Evolutionary conservation across 306 rosid species (phyloP).

Genomic region (Pterocarpus macrocarpus): DNA sequence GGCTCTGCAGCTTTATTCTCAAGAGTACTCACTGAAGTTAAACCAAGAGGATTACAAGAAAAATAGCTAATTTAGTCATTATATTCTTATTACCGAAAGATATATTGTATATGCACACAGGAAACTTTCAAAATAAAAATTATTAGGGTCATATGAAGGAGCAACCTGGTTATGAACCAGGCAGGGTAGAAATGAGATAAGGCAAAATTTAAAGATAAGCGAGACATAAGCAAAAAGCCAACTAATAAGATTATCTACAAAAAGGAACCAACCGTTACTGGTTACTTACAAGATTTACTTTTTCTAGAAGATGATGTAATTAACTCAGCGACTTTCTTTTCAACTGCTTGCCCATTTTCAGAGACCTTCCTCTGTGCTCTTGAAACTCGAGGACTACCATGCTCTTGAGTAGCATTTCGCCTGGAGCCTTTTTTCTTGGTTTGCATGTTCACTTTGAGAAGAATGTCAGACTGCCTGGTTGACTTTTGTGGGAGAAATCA

Average conservation of each 20-base stretch:
- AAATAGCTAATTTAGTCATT: constrained; percentile 26
- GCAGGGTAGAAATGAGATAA: constrained; percentile 13
- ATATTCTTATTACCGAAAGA: constrained; percentile 16
- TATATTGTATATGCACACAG: neutral
- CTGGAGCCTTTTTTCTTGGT: constrained; percentile 72
- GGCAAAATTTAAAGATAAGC: neutral
- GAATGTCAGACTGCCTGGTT: constrained; percentile 28
- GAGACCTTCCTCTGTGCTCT: constrained; percentile 74
- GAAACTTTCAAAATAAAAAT: constrained; percentile 4
- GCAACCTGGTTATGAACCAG: constrained; percentile 26
- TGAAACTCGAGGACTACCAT: constrained; percentile 62
- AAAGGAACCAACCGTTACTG: constrained; percentile 4
- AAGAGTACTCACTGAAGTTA: constrained; percentile 63
- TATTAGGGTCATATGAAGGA: neutral
- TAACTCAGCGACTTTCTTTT: constrained; percentile 68
- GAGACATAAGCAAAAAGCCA: neutral
- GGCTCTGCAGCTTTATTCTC: constrained; percentile 68
- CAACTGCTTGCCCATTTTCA: constrained; percentile 62
- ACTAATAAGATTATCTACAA: constrained; percentile 10
- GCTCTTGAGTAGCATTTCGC: constrained; percentile 64
- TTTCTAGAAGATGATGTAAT: constrained; percentile 85
- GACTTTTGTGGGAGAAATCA: constrained; percentile 37
- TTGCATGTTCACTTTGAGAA: constrained; percentile 64
- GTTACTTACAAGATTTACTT: constrained; percentile 67
- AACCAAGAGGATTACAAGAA: constrained; percentile 43